Evolutionary conservation across 768 basidiomycete genomes (phyloP), one percentile per base, ranked within the genome.

Genomic region (Lyophyllum atratum): DNA sequence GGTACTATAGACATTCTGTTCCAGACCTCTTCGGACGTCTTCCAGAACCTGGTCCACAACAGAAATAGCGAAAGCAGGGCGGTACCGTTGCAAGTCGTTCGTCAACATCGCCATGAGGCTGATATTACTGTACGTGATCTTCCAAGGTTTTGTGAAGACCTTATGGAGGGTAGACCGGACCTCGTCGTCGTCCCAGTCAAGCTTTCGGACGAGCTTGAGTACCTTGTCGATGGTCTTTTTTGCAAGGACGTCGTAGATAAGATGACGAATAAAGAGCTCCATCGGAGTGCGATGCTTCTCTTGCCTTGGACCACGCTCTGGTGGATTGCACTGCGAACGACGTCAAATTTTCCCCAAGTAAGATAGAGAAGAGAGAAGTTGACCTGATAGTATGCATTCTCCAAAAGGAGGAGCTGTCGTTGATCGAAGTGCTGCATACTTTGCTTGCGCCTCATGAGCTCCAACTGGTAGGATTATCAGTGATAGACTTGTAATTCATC

Each of bases 361-460:
- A 31, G 43, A 26, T 26, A 12, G 15, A 25, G 39, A 15, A 45
- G 9, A 6, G 5, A 47, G 21, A 9, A 10, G 60, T 71, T 47
- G 46, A 93, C 94, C 83, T 95, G 95, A 70, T 98, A 98, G 70
- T 97, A 99, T 0, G 97, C 97, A 70, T 99, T 99, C 72, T 98
- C 97, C 28, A 99, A 82, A 59, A 98, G 75, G 15, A 98, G 80
- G 6, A 87, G 76, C 66, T 98, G 93, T 17, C 95, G 80, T 67
- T 93, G 89, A 71, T 98, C 97, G 31, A 99, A 85, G 68, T 98
- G 94, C 61, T 93, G 88, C 77, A 94, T 82, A 53, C 81, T 89
- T 80, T 97, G 95, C 75, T 98, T 98, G 43, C 96, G 85, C 56
- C 90, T 84, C 92, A 98, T 93, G 26, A 97, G 76, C 65, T 98